These are phyloP conservation scores for Penicillium mononematosum DNA, from an alignment of 495 filamentous ascomycete genomes.

Conservation along the genomic window DNA sequence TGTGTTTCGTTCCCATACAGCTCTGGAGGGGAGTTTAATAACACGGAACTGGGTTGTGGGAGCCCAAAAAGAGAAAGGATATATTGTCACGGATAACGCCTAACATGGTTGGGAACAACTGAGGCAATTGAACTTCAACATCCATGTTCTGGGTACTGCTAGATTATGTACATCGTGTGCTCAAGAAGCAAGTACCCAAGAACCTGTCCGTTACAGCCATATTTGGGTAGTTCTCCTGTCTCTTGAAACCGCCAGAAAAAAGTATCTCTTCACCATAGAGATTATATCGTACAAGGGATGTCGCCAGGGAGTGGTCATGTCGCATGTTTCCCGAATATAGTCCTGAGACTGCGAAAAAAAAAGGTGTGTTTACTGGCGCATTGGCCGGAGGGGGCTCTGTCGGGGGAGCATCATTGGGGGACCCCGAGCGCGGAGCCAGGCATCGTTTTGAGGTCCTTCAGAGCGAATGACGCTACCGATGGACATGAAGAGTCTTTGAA, in stretches of 20 bases:
- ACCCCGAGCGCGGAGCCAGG: slow-evolving; percentile 48
- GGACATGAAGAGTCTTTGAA: slow-evolving; percentile 86
- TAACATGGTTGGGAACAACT: slow-evolving; percentile 3
- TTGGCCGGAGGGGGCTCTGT: slow-evolving; percentile 36
- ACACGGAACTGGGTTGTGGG: neutral
- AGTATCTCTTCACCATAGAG: slow-evolving; percentile 15
- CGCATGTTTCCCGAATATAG: slow-evolving; percentile 22
- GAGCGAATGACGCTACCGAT: slow-evolving; percentile 95
- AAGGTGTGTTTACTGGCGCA: slow-evolving; percentile 34
- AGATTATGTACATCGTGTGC: slow-evolving; percentile 13
- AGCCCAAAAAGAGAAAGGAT: neutral
- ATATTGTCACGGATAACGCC: neutral
- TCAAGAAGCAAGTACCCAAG: slow-evolving; percentile 6
- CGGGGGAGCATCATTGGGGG: slow-evolving; percentile 51
- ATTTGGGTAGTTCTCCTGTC: neutral
- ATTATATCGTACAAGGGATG: slow-evolving; percentile 41
- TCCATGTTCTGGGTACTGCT: slow-evolving; percentile 13
- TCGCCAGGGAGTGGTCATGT: slow-evolving; percentile 28
- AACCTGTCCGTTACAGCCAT: slow-evolving; percentile 3
- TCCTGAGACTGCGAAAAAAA: slow-evolving; percentile 4
- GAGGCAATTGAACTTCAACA: slow-evolving; percentile 3
- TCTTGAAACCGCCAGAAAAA: slow-evolving; percentile 19
- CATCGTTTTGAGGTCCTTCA: slow-evolving; percentile 58
- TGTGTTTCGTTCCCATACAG: neutral
- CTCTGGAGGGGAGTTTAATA: neutral